Evolutionary conservation across 352 stramenopile genomes (phyloP).

Genomic region (Globisporangium spinosum): DNA sequence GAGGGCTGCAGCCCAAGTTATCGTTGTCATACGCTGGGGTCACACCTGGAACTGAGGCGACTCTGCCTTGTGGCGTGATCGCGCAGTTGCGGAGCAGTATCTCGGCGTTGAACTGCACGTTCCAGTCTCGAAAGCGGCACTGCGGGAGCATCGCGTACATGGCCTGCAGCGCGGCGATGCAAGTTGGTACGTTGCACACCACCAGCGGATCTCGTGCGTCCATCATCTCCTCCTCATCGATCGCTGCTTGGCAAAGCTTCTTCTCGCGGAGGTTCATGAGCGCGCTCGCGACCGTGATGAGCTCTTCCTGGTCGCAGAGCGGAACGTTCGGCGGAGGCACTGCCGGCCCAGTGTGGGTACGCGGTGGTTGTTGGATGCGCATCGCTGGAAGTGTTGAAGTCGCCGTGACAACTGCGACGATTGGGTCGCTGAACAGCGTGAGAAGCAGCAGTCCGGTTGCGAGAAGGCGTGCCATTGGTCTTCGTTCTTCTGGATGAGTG

Average conservation of each 20-base stretch:
- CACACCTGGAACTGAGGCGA: background rate
- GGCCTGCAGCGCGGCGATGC: conserved; percentile 40
- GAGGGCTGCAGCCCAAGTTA: background rate
- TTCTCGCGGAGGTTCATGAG: conserved; percentile 47
- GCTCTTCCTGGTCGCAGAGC: conserved; percentile 38
- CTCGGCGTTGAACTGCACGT: conserved; percentile 37
- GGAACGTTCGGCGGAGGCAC: conserved; percentile 21
- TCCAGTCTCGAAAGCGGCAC: conserved; percentile 55
- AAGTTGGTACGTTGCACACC: conserved; percentile 39
- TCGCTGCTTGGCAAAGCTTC: conserved; percentile 36
- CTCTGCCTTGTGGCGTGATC: conserved; percentile 22
- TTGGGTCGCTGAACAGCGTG: background rate
- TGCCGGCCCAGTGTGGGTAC: background rate
- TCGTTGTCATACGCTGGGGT: background rate
- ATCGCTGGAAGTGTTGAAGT: background rate
- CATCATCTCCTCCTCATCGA: conserved; percentile 47
- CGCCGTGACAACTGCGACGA: background rate
- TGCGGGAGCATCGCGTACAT: conserved; percentile 54
- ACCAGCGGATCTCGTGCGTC: conserved; percentile 25
- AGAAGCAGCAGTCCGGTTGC: background rate
- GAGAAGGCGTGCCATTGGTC: conserved; percentile 1
- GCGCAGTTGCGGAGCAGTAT: conserved; percentile 48
- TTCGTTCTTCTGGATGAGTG: background rate
- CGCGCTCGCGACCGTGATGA: conserved; percentile 26
- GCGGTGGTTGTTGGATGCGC: background rate